Base-by-base conservation (phyloP, 495 filamentous ascomycete species). In the Thermothielavioides terrestris region DNA sequence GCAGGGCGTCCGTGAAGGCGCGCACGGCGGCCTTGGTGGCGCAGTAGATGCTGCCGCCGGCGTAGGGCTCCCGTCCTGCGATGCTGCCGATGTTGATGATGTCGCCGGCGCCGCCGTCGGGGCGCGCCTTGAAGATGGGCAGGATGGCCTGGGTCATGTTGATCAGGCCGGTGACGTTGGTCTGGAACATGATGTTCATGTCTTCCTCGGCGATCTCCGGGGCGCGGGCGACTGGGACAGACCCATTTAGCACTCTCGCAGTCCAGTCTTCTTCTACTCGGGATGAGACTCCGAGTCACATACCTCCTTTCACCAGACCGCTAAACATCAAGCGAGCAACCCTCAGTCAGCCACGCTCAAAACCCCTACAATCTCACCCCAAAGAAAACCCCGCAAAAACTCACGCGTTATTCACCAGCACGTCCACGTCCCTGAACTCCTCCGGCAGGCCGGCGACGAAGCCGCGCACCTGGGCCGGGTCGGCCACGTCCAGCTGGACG, bases 31-130 rank as follows among this genome's bases (percentile, higher is more conserved):
- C 90, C 72, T 98, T 98, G 40, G 86, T 91, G 2, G 92, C 89
- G 68, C 92, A 98, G 77, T 98, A 98, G 57, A 98, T 95, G 58
- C 83, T 82, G 21, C 92, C 92, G 37, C 94, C 89, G 4, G 81
- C 72, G 68, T 98, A 98, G 10, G 85, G 77, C 57, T 95, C 91
- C 32, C 92, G 80, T 20, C 92, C 92, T 21, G 92, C 92, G 63
- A 98, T 92, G 58, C 85, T 90, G 46, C 92, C 92, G 62, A 98
- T 86, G 68, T 96, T 97, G 67, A 98, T 94, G 62, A 98, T 90
- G 61, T 98, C 92, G 52, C 92, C 92, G 25, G 74, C 70, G 45
- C 89, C 90, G 42, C 88, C 87, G 34, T 90, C 80, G 12, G 74
- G 67, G 32, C 88, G 81, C 61, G 81, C 77, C 72, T 89, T 83